Percentiles rank a stretch among this genome's conserved stretches.
Evolutionary conservation across 2,329 filamentous ascomycete genomes (phyloP).

Genomic region (Dendrostoma leiphaemia): DNA sequence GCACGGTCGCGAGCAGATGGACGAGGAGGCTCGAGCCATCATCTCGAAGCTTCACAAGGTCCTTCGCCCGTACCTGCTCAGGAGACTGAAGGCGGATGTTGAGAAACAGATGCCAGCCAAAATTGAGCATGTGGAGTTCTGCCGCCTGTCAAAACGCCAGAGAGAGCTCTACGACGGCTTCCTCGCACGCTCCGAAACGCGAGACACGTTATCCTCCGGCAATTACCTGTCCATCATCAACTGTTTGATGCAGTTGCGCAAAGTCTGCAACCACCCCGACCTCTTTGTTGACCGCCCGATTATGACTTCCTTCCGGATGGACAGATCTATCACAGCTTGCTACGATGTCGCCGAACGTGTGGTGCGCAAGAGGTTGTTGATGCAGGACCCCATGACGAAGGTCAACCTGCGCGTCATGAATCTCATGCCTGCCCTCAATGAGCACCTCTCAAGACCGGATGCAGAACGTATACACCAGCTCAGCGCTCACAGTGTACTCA

Average conservation of each 20-base stretch:
- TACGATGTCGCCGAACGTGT: slow-evolving; percentile 72
- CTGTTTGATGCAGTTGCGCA: slow-evolving; percentile 93
- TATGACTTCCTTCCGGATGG: slow-evolving; percentile 94
- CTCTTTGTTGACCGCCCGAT: slow-evolving; percentile 95
- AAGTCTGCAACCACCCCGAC: slow-evolving; percentile 98
- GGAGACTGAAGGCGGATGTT: slow-evolving; percentile 90
- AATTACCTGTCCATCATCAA: slow-evolving; percentile 99
- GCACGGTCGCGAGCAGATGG: slow-evolving; percentile 89
- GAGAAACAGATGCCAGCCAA: slow-evolving; percentile 99
- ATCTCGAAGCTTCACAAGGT: slow-evolving; percentile 94
- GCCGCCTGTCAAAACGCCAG: slow-evolving; percentile 90
- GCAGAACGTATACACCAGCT: slow-evolving; percentile 61
- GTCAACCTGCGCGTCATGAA: slow-evolving; percentile 78
- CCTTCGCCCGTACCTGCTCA: slow-evolving; percentile 84
- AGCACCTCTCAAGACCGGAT: slow-evolving; percentile 56
- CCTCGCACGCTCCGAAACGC: slow-evolving; percentile 84
- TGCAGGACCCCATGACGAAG: slow-evolving; percentile 57
- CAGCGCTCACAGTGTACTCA: slow-evolving; percentile 67
- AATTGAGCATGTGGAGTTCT: slow-evolving; percentile 96
- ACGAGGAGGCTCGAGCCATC: slow-evolving; percentile 87
- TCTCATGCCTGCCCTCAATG: slow-evolving; percentile 69
- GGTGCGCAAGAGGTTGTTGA: slow-evolving; percentile 65
- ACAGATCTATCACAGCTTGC: slow-evolving; percentile 70
- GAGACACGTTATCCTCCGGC: slow-evolving; percentile 82
- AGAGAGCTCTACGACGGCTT: slow-evolving; percentile 96